Evolutionary conservation across 1,284 basidiomycete genomes (phyloP).

Genomic region (Cutaneotrichosporon sp.): DNA sequence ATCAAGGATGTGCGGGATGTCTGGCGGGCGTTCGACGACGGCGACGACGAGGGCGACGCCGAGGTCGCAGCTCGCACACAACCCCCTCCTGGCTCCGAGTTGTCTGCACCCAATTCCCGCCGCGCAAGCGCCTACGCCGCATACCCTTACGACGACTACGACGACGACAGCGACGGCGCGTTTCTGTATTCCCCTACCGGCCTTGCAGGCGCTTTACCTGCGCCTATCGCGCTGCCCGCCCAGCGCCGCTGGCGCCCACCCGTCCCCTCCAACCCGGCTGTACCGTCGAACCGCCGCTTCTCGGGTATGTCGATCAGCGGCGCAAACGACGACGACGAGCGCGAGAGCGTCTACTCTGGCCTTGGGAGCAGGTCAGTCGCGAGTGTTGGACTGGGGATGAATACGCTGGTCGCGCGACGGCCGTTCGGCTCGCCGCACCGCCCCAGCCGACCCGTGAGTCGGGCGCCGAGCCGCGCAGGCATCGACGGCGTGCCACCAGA

Average conservation of each 20-base stretch:
- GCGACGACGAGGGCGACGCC: slow-evolving; percentile 61
- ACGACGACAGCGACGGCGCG: not conserved
- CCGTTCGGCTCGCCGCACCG: not conserved
- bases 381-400: slow-evolving; percentile 27
- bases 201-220: not conserved
- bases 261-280: not conserved
- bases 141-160: not conserved
- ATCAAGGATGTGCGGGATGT: slow-evolving; percentile 89
- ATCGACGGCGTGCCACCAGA: not conserved
- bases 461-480: not conserved
- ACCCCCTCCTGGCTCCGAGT: not conserved
- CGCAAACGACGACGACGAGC: slow-evolving; percentile 9
- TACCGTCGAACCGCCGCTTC: no score
- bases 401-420: not conserved
- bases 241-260: not conserved
- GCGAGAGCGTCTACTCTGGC: slow-evolving; percentile 23
- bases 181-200: not conserved
- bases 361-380: slow-evolving; percentile 22
- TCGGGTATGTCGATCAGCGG: no score
- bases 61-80: slow-evolving; percentile 22
- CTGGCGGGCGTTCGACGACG: slow-evolving; percentile 80
- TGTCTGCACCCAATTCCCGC: no score
- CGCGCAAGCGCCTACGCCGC: no score
- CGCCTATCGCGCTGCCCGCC: not conserved
- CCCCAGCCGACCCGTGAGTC: not conserved